Evolutionary conservation across 169 alveolate species (phyloP), one percentile per base, ranked within the genome.

Genomic region (Perkinsus marinus): DNA sequence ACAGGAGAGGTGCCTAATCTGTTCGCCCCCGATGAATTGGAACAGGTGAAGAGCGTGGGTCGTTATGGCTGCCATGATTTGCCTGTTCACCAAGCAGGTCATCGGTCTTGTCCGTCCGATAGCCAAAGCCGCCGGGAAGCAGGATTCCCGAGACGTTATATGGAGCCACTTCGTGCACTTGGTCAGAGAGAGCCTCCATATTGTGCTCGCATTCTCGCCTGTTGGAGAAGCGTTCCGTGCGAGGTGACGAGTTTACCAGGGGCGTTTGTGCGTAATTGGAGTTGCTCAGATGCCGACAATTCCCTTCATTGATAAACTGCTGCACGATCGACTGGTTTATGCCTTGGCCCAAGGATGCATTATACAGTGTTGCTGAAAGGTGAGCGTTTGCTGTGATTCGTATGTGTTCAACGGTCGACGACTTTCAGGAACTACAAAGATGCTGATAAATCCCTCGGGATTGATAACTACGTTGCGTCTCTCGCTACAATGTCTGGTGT

Each of bases 1-100:
- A 95, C 97, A 43, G 98, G 99, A 36, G 99, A 97, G 96, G 98
- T 97, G n/a, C 98, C 99, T 0, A 97, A 97, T 93, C 94, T 97
- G 68, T 96, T 96, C 93, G 97, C 97, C 41, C 94, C 95, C 19
- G 98, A 96, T 92, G 98, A 97, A 91, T 91, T 93, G 90, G 97
- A 96, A 90, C 96, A 95, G 90, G 96, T 97, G 39, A 93, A 93
- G 43, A 47, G 92, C 34, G 68, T 90, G n/a, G 89, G 94, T 89
- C 92, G 94, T 17, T 91, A 90, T 47, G 69, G 89, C 39, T 92
- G 93, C 92, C 47, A 89, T 17, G 89, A 38, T 38, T 39, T 91
- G 68, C 91, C 91, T 92, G 90, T n/a, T n/a, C 10, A 10, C 43
- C 91, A 91, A 57, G 43, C 94, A 93, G 93, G 92, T 93, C 69